A percentile compares a stretch with the other conserved stretches of the same genome.
Conservation (phyloP, 2,329 filamentous ascomycete genomes). For the Pseudofabraea citricarpa region DNA sequence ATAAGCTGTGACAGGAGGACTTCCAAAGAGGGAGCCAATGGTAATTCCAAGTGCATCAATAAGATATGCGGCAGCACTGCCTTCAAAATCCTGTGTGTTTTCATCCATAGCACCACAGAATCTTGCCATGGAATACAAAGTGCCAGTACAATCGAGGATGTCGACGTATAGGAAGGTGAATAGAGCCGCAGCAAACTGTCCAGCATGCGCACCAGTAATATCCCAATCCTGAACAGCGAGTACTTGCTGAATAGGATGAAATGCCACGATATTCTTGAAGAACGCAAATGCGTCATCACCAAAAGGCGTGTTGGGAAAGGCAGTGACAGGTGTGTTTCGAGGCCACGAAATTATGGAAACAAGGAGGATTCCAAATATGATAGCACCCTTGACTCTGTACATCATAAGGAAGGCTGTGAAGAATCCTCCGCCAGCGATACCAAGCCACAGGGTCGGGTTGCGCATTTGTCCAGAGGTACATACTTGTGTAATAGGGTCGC, state of each 20-base stretch:
- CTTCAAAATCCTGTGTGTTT: conserved; percentile 81
- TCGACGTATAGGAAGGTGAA: conserved; percentile 90
- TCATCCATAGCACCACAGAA: conserved; percentile 79
- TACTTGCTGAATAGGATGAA: conserved; percentile 69
- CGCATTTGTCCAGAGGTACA: conserved; percentile 74
- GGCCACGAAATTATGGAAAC: conserved; percentile 91
- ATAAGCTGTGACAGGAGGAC: conserved; percentile 79
- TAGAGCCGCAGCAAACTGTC: conserved; percentile 76
- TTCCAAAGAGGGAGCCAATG: conserved; percentile 73
- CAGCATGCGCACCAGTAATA: conserved; percentile 56
- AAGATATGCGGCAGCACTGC: conserved; percentile 76
- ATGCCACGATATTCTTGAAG: conserved; percentile 82
- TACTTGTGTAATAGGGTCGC: conserved; percentile 38
- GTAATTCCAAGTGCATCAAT: conserved; percentile 78
- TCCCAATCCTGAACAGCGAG: conserved; percentile 72
- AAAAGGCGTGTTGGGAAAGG: conserved; percentile 68
- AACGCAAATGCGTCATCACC: conserved; percentile 75
- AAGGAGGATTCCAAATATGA: conserved; percentile 77
- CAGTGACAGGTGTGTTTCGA: conserved; percentile 68
- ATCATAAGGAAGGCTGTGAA: conserved; percentile 77
- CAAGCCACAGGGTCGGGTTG: conserved; percentile 79
- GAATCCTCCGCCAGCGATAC: conserved; percentile 81
- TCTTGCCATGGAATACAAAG: conserved; percentile 83
- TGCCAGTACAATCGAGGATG: conserved; percentile 82
- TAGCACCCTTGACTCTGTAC: conserved; percentile 81